Evolutionary conservation across 495 filamentous ascomycete genomes (phyloP).

Genomic region (Xylaria venustula): DNA sequence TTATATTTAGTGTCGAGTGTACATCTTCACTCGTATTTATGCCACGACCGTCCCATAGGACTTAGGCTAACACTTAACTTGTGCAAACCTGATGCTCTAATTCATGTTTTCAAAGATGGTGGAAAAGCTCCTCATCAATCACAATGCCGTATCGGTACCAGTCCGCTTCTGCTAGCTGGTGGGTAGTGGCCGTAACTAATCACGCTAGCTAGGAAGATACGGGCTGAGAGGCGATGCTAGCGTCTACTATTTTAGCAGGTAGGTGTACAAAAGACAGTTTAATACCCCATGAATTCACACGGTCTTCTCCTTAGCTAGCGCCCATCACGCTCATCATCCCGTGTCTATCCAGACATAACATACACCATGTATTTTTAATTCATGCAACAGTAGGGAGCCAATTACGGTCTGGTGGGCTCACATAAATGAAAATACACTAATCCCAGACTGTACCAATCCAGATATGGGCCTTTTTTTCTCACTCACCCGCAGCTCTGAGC

Average conservation of each 20-base stretch:
- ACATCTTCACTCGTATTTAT: background rate
- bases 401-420: constrained; percentile 1
- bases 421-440: background rate
- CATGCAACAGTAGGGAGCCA: background rate
- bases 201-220: background rate
- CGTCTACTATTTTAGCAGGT: background rate
- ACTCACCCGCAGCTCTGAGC: constrained; percentile 1
- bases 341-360: background rate
- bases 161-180: background rate
- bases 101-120: no score
- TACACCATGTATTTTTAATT: constrained; percentile 13
- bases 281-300: no score
- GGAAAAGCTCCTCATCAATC: no score
- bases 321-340: no score
- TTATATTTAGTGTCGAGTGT: no score
- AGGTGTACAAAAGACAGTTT: no score
- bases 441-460: background rate
- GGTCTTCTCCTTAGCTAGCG: background rate
- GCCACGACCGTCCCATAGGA: no score
- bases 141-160: no score
- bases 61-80: no score
- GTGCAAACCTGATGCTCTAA: no score
- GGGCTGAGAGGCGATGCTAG: background rate
- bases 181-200: background rate
- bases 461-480: constrained; percentile 2